phyloP scores from a whole-genome alignment of 768 basidiomycete species.

The Kwoniella botswanensis region DNA sequence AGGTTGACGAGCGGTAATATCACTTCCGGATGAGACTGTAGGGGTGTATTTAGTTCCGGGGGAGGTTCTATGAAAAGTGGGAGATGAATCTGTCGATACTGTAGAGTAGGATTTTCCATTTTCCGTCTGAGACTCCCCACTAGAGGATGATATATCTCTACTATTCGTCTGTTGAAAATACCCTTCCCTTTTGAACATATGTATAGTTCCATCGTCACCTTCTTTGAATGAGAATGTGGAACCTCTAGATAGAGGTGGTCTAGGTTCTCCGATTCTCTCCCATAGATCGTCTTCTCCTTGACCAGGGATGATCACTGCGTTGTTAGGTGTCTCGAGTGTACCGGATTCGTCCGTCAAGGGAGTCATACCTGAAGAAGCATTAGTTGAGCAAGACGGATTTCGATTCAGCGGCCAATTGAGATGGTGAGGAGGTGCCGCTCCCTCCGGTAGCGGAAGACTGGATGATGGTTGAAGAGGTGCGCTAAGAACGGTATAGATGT shows the following conservation, averaged over 20 bases:
- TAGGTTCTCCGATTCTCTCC: slow-evolving; percentile 6
- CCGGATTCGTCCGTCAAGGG: slow-evolving; percentile 21
- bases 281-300: slow-evolving; percentile 6
- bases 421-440: slow-evolving; percentile 9
- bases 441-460: slow-evolving; percentile 3
- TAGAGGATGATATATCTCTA: slow-evolving; percentile 5
- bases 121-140: not conserved
- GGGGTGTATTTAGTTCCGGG: not conserved
- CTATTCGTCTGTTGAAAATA: not conserved
- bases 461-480: slow-evolving; percentile 4
- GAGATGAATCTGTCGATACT: not conserved
- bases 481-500: not conserved
- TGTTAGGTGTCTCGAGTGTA: slow-evolving; percentile 13
- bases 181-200: not conserved
- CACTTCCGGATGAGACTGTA: slow-evolving; percentile 10
- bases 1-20: slow-evolving; percentile 5
- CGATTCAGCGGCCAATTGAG: slow-evolving; percentile 20
- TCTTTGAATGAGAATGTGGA: slow-evolving; percentile 20
- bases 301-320: slow-evolving; percentile 13
- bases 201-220: slow-evolving; percentile 11
- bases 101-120: not conserved
- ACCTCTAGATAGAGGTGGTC: slow-evolving; percentile 13
- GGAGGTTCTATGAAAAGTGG: not conserved
- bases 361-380: slow-evolving; percentile 11
- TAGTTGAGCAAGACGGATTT: slow-evolving; percentile 15